Evolutionary conservation across 1,284 basidiomycete species (phyloP).

Genomic region (Boletellus deceptivus): DNA sequence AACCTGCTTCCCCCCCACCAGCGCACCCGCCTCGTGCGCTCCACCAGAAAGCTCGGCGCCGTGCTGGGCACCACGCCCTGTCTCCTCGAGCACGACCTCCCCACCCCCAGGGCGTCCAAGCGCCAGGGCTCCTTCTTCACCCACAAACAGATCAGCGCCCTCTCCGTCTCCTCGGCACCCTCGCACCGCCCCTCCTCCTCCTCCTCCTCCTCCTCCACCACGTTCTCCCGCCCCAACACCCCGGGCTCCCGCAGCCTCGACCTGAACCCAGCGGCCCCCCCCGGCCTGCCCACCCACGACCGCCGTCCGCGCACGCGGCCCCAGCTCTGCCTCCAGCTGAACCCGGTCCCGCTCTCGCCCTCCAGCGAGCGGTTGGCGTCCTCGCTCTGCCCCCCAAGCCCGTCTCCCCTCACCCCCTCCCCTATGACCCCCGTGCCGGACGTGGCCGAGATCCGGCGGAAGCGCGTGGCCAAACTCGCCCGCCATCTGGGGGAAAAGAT

Average conservation of each 20-base stretch:
- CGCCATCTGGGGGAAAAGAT: slow-evolving; percentile 44
- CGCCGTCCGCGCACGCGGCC: slow-evolving; percentile 14
- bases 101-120: slow-evolving; percentile 23
- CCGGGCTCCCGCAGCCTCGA: slow-evolving; percentile 7
- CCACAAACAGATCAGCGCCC: slow-evolving; percentile 16
- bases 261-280: slow-evolving; percentile 6
- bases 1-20: slow-evolving; percentile 49
- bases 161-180: slow-evolving; percentile 18
- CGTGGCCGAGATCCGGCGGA: slow-evolving; percentile 29
- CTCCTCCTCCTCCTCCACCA: slow-evolving; percentile 19
- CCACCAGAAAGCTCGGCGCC: slow-evolving; percentile 56
- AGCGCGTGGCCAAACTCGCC: slow-evolving; percentile 43
- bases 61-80: slow-evolving; percentile 57
- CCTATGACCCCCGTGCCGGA: slow-evolving; percentile 26
- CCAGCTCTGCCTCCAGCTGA: slow-evolving; percentile 24
- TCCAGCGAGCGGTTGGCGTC: slow-evolving; percentile 9
- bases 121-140: slow-evolving; percentile 38
- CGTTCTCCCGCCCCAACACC: slow-evolving; percentile 4
- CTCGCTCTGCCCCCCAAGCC: slow-evolving; percentile 10
- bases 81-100: slow-evolving; percentile 40
- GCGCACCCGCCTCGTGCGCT: slow-evolving; percentile 53
- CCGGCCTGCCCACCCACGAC: slow-evolving; percentile 22
- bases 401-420: slow-evolving; percentile 14
- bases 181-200: slow-evolving; percentile 16
- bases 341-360: slow-evolving; percentile 15